phyloP scores from a whole-genome alignment of 2,329 filamentous ascomycete species.

The Ceratocystis huliohia region DNA sequence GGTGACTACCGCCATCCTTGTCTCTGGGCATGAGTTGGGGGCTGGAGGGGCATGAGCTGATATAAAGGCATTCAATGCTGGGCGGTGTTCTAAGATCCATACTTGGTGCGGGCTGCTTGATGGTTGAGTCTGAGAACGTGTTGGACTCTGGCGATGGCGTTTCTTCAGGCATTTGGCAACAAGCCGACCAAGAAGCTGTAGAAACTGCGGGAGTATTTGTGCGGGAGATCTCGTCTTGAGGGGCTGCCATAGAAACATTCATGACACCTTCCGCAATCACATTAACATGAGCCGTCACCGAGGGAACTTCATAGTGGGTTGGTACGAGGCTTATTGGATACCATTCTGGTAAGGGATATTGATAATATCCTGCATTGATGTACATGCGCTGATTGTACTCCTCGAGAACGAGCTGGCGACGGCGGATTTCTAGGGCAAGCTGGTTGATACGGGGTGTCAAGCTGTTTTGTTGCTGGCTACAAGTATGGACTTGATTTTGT shows the following conservation, averaged over 20 bases:
- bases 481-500: conserved; percentile 13
- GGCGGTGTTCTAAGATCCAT: not conserved
- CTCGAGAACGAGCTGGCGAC: conserved; percentile 17
- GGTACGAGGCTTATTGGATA: not conserved
- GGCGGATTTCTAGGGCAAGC: conserved; percentile 18
- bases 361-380: conserved; percentile 3
- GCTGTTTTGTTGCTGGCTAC: conserved; percentile 16
- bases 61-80: not conserved
- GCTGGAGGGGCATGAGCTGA: conserved; percentile 18
- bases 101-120: not conserved
- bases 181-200: not conserved
- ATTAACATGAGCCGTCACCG: not conserved
- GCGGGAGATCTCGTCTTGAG: not conserved
- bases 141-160: conserved; percentile 17
- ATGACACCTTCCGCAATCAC: not conserved
- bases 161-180: conserved; percentile 1
- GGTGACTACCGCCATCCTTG: not conserved
- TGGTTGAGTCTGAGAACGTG: conserved; percentile 12
- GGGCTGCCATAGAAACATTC: not conserved
- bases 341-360: not conserved
- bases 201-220: not conserved
- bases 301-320: not conserved
- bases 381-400: conserved; percentile 18
- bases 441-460: conserved; percentile 18
- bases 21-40: conserved; percentile 6